Evolutionary conservation across 2,329 filamentous ascomycete species (phyloP).

Genomic region (Trichoderma endophyticum): DNA sequence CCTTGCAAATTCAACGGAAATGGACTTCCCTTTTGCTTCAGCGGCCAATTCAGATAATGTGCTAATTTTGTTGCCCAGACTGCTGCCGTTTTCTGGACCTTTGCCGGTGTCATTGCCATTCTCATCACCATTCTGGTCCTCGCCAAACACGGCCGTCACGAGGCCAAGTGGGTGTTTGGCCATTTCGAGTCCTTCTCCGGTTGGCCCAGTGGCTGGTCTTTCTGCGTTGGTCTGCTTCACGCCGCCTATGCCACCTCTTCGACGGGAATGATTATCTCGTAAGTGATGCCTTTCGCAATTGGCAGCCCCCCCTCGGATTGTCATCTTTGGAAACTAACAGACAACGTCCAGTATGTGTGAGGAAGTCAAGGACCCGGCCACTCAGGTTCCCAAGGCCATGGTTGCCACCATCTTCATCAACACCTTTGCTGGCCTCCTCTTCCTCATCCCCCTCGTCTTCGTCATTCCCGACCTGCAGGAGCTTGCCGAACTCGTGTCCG

Average conservation of each 20-base stretch:
- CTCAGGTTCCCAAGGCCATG: constrained; percentile 71
- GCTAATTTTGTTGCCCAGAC: constrained; percentile 44
- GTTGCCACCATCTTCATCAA: constrained; percentile 65
- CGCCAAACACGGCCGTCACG: constrained; percentile 64
- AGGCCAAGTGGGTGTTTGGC: constrained; percentile 62
- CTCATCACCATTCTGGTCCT: constrained; percentile 60
- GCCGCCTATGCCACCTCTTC: constrained; percentile 72
- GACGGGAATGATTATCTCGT: constrained; percentile 78
- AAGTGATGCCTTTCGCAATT: constrained; percentile 33
- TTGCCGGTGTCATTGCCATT: constrained; percentile 66
- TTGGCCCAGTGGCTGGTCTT: constrained; percentile 69
- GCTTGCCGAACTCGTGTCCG: constrained; percentile 51
- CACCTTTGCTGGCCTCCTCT: constrained; percentile 62
- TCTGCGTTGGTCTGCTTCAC: constrained; percentile 68
- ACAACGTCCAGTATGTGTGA: constrained; percentile 61
- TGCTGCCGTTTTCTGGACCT: constrained; percentile 72
- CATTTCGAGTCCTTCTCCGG: constrained; percentile 66
- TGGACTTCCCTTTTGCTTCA: background rate
- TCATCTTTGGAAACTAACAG: background rate
- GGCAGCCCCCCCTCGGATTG: background rate
- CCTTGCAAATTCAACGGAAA: constrained; percentile 11
- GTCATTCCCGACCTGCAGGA: constrained; percentile 61
- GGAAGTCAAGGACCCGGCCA: constrained; percentile 63
- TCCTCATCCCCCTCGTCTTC: constrained; percentile 66
- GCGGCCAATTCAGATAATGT: background rate